A percentile compares a stretch with the other conserved stretches of the same genome.
These are phyloP conservation scores for Sphaerosporella brunnea DNA, from an alignment of 495 filamentous ascomycete species.

Conservation along the genomic window DNA sequence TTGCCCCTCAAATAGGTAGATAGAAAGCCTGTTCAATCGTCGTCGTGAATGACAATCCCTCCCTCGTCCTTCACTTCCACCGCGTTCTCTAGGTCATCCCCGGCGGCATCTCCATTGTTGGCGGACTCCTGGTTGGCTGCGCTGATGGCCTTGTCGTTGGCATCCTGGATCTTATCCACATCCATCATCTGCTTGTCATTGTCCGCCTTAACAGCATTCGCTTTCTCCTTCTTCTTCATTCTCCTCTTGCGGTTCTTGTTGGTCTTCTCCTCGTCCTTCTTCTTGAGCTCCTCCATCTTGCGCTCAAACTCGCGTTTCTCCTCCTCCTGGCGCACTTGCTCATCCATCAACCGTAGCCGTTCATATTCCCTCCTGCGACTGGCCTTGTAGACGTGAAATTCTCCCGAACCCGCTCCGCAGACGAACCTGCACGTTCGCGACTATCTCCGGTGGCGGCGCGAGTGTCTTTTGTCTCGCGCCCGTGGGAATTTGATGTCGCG, in stretches of 20 bases:
- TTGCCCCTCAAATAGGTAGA: no score
- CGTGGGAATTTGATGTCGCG: constrained; percentile 57
- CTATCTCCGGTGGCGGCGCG: constrained; percentile 73
- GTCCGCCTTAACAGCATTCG: constrained; percentile 31
- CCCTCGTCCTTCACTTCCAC: constrained; percentile 31
- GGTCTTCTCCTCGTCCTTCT: constrained; percentile 68
- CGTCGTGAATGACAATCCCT: constrained; percentile 53
- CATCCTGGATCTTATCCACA: constrained; percentile 10
- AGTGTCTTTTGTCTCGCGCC: constrained; percentile 36
- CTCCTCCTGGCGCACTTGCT: constrained; percentile 60
- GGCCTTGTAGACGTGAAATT: constrained; percentile 99
- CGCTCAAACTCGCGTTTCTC: constrained; percentile 46
- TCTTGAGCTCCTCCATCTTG: constrained; percentile 42
- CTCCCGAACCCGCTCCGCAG: constrained; percentile 81
- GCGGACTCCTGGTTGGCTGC: constrained; percentile 28
- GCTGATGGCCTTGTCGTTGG: constrained; percentile 22
- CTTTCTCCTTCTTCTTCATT: constrained; percentile 48
- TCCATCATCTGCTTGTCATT: constrained; percentile 23
- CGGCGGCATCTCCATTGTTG: constrained; percentile 13
- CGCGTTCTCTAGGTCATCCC: constrained; percentile 18
- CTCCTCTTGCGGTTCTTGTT: constrained; percentile 57
- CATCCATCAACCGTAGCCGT: constrained; percentile 71
- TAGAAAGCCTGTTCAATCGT: no score
- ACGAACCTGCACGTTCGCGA: constrained; percentile 90
- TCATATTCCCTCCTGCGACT: constrained; percentile 85